Evolutionary conservation across 2,329 filamentous ascomycete genomes (phyloP).

Genomic region (Colletotrichum somersetense): DNA sequence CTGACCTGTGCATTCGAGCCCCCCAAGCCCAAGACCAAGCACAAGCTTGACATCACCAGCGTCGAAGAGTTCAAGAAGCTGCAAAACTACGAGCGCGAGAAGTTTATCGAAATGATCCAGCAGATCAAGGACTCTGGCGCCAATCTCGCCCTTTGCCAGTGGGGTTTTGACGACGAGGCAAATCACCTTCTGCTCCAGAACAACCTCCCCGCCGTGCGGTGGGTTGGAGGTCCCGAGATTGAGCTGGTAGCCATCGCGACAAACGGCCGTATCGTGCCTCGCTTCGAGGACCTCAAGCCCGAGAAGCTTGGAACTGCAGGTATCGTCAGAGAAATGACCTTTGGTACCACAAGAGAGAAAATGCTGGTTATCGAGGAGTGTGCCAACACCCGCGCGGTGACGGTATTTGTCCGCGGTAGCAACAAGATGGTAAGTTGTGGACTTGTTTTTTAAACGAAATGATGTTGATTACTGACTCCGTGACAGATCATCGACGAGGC

Average conservation of each 20-base stretch:
- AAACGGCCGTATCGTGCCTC: conserved; percentile 95
- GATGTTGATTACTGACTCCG: conserved; percentile 42
- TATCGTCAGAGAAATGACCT: conserved; percentile 92
- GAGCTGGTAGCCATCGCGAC: conserved; percentile 98
- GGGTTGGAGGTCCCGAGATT: conserved; percentile 98
- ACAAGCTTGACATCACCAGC: conserved; percentile 96
- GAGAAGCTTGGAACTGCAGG: conserved; percentile 94
- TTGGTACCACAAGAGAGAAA: conserved; percentile 98
- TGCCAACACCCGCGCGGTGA: conserved; percentile 96
- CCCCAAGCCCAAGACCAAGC: conserved; percentile 99
- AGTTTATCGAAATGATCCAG: conserved; percentile 98
- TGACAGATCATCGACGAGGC: conserved; percentile 96
- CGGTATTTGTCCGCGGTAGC: conserved; percentile 94
- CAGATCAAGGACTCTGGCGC: conserved; percentile 98
- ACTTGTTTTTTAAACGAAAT: background rate
- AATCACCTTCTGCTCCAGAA: conserved; percentile 98
- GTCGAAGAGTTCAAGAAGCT: conserved; percentile 99
- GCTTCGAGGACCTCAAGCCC: conserved; percentile 92
- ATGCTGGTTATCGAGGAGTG: conserved; percentile 99
- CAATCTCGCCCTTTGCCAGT: conserved; percentile 98
- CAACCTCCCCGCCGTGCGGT: conserved; percentile 93
- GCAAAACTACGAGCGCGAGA: conserved; percentile 94
- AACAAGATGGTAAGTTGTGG: conserved; percentile 92
- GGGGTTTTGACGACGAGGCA: conserved; percentile 99
- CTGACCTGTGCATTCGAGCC: conserved; percentile 98